Base-by-base conservation (phyloP, 805 yeast species). In the Trichomonascus vanleenenianus region DNA sequence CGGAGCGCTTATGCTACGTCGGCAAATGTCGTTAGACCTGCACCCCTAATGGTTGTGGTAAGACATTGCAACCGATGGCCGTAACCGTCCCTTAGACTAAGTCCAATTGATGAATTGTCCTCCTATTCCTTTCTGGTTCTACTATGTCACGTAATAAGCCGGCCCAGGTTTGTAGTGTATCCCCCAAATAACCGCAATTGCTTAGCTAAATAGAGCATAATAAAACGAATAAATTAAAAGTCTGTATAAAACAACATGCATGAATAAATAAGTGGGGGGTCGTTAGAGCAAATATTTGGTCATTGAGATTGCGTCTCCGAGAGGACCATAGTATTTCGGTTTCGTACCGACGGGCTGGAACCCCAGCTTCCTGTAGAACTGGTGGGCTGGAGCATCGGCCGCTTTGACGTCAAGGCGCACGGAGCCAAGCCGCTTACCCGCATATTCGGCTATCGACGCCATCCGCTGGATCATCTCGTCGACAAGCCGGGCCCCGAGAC, bases 401-500 rank as follows among this genome's bases (percentile, higher is more conserved):
- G 25, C 32, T 14, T 37, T 10, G 15, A 49, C 48, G 15, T 51
- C 55, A 15, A 51, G 44, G 11, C 18, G n/a, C 11, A 50, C 14
- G 31, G 46, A 25, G 30, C 33, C 18, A 25, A 50, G 40, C 19
- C 12, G 14, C 30, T 22, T n/a, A 15, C 42, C 44, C 22, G 40
- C 36, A 32, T 37, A n/a, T 2, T 18, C 19, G 15, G 44, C 51
- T 11, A 39, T 25, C 10, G 15, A 31, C 10, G n/a, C 19, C 50
- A 51, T 49, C 36, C 45, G 37, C 5, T 14, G 27, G 30, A 37
- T 39, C 25, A 54, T 46, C 31, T 40, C 51, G 3, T 14, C 34
- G 2, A 54, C 44, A 30, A 54, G 44, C 39, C 35, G 27, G 16
- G 44, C 32, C 2, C 57, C 57, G 11, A 50, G 45, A 2, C 57